These are phyloP conservation scores for Lachancea waltii DNA, from an alignment of 805 yeast species.

Conservation along the genomic window DNA sequence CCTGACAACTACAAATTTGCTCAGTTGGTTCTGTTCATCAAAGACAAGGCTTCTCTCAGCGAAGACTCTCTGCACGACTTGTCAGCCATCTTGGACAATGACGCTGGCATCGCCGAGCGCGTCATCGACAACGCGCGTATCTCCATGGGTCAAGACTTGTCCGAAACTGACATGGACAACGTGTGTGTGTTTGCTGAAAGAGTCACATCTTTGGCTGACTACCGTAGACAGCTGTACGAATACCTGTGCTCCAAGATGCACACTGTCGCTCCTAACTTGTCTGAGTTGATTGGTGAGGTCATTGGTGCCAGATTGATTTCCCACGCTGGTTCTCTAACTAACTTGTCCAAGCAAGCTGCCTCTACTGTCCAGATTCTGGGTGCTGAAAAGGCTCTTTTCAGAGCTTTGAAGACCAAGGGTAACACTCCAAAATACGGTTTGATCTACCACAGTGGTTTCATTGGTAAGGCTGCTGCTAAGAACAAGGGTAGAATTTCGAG, in stretches of 20 bases:
- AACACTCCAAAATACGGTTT: conserved; percentile 95
- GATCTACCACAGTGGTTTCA: conserved; percentile 90
- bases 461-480: conserved; percentile 89
- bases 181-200: conserved; percentile 88
- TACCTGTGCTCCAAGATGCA: conserved; percentile 95
- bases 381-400: conserved; percentile 93
- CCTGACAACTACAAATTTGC: conserved; percentile 87
- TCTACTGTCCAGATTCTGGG: conserved; percentile 97
- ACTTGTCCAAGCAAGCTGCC: conserved; percentile 96
- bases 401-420: conserved; percentile 94
- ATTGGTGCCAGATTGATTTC: conserved; percentile 98
- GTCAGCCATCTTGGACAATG: conserved; percentile 81
- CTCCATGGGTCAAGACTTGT: conserved; percentile 98
- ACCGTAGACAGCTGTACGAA: conserved; percentile 75
- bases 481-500: conserved; percentile 99
- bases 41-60: conserved; percentile 76
- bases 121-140: conserved; percentile 92
- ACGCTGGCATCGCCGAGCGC: conserved; percentile 85
- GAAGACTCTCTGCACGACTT: conserved; percentile 84
- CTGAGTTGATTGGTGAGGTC: conserved; percentile 96
- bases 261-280: conserved; percentile 94
- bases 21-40: conserved; percentile 69
- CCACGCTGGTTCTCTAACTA: conserved; percentile 96
- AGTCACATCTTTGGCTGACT: conserved; percentile 85
- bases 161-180: conserved; percentile 90